Percentiles rank a stretch among this genome's conserved stretches.
Conservation (phyloP, 2,329 filamentous ascomycete genomes). For the Apiospora rasikravindrae region DNA sequence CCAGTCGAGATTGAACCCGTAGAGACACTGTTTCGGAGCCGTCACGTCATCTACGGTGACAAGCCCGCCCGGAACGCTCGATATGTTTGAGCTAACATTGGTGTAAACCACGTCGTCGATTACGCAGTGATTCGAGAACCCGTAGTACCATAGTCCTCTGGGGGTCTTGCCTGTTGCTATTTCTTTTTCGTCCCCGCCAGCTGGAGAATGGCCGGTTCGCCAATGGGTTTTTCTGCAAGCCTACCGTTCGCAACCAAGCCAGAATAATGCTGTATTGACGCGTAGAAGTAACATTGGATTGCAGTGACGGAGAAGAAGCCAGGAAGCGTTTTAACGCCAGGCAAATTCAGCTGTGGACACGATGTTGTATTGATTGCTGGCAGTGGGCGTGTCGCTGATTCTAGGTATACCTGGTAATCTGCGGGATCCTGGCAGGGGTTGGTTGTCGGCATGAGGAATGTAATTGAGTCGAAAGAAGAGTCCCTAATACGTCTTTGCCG, state of each 20-base stretch:
- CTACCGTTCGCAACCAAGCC: not conserved
- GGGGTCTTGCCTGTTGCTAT: no score
- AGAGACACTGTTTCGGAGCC: not conserved
- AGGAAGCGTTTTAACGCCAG: not conserved
- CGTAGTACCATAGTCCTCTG: not conserved
- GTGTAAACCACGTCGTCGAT: not conserved
- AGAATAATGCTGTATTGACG: not conserved
- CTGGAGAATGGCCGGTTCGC: not conserved
- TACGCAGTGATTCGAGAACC: not conserved
- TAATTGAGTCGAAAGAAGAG: rapidly evolving
- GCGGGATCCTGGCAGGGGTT: not conserved
- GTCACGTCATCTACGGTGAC: not conserved
- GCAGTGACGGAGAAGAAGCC: not conserved
- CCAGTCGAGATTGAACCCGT: not conserved
- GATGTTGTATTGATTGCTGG: not conserved
- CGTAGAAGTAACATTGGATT: not conserved
- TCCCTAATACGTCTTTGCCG: not conserved
- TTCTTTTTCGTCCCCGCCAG: no score
- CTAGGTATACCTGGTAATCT: not conserved
- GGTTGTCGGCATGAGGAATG: not conserved
- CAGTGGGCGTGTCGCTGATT: not conserved
- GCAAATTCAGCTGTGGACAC: not conserved
- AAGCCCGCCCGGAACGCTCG: not conserved
- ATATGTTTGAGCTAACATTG: not conserved
- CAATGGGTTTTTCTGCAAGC: rapidly evolving